phyloP scores from a whole-genome alignment of 2,329 filamentous ascomycete species.

The Aspergillus sp. region DNA sequence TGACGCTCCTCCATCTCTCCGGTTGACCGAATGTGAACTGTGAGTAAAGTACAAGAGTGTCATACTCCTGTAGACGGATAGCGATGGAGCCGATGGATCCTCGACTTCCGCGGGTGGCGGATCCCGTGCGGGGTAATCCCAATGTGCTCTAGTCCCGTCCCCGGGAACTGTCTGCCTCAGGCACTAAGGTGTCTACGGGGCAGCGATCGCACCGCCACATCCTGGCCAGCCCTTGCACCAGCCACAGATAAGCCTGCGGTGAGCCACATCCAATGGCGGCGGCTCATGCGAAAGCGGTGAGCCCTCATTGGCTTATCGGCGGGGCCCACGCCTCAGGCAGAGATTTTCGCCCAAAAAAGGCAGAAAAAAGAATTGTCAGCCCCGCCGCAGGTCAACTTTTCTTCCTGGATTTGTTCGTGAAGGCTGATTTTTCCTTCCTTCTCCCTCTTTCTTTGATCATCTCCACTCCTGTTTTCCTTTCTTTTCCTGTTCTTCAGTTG shows the following conservation, averaged over 20 bases:
- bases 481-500: conserved; percentile 3
- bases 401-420: not conserved
- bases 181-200: not conserved
- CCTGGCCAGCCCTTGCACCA: not conserved
- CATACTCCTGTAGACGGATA: no score
- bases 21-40: no score
- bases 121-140: conserved; percentile 19
- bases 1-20: no score
- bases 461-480: conserved; percentile 9
- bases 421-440: conserved; percentile 2
- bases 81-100: not conserved
- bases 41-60: no score
- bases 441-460: conserved; percentile 4
- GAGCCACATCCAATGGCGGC: not conserved
- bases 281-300: not conserved
- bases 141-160: conserved; percentile 6
- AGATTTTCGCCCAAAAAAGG: conserved; percentile 14
- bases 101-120: not conserved
- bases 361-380: conserved; percentile 10
- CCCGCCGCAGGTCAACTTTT: conserved; percentile 9
- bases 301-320: not conserved
- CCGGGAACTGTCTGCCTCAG: not conserved
- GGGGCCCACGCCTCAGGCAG: conserved; percentile 18
- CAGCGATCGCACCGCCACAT: not conserved
- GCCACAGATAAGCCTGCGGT: not conserved